Percentiles rank a stretch among this genome's conserved stretches.
Conservation (phyloP, 495 filamentous ascomycete genomes). For the Penicillium cosmopolitanum region DNA sequence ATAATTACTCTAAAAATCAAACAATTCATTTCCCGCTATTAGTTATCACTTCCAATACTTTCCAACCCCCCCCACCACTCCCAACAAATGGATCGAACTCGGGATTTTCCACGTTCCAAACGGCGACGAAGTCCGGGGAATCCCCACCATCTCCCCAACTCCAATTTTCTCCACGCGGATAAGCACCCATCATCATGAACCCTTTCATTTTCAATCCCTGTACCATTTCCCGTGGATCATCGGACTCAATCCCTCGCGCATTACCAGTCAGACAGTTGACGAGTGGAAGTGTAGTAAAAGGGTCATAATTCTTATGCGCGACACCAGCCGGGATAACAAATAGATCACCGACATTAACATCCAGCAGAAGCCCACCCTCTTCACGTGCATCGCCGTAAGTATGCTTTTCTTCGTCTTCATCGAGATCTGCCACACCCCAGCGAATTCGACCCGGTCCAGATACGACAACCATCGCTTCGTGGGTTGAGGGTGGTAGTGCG, state of each 20-base stretch:
- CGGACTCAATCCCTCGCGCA: neutral
- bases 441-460: neutral
- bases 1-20: too few species aligned
- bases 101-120: neutral
- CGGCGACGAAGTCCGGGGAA: neutral
- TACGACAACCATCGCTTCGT: neutral
- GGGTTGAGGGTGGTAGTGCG: neutral
- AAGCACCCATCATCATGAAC: slow-evolving; percentile 3
- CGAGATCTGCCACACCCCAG: slow-evolving; percentile 1
- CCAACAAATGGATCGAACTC: slow-evolving; percentile 1
- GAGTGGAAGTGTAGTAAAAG: neutral
- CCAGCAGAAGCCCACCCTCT: neutral
- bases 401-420: neutral
- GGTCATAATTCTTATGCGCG: slow-evolving; percentile 2
- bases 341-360: neutral
- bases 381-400: slow-evolving; percentile 1
- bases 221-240: neutral
- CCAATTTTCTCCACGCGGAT: neutral
- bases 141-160: neutral
- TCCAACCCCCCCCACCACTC: neutral
- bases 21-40: too few species aligned
- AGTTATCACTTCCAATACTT: neutral
- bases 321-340: slow-evolving; percentile 1
- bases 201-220: neutral
- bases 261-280: neutral